phyloP scores from a whole-genome alignment of 2,329 filamentous ascomycete genomes.

The Nigrospora osmanthi region DNA sequence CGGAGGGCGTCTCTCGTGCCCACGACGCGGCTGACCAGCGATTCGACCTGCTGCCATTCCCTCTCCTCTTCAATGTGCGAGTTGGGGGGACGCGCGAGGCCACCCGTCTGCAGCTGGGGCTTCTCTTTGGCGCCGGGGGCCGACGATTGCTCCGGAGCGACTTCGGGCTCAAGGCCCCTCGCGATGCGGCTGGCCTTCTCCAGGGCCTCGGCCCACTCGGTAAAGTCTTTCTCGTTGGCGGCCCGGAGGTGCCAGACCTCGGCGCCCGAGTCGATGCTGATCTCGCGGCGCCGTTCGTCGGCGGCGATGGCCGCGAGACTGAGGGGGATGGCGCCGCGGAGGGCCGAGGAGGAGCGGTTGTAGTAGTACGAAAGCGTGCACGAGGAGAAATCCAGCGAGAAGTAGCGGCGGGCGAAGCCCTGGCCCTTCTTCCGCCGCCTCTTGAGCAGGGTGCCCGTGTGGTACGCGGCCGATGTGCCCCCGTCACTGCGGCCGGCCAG shows the following conservation, averaged over 20 bases:
- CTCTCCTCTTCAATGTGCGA: slow-evolving; percentile 54
- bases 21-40: slow-evolving; percentile 76
- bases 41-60: slow-evolving; percentile 84
- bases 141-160: slow-evolving; percentile 9
- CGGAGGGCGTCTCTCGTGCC: slow-evolving; percentile 85
- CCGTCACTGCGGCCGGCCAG: slow-evolving; percentile 45
- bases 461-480: slow-evolving; percentile 47
- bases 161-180: slow-evolving; percentile 38
- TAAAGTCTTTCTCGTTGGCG: slow-evolving; percentile 75
- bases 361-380: slow-evolving; percentile 96
- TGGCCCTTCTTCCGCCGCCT: slow-evolving; percentile 88
- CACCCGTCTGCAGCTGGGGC: slow-evolving; percentile 14
- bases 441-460: slow-evolving; percentile 82
- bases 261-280: slow-evolving; percentile 92
- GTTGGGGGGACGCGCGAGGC: slow-evolving; percentile 20
- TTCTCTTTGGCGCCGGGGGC: slow-evolving; percentile 6
- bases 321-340: slow-evolving; percentile 86
- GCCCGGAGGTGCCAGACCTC: slow-evolving; percentile 95
- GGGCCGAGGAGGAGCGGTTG: slow-evolving; percentile 83
- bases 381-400: slow-evolving; percentile 90
- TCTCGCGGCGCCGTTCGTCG: slow-evolving; percentile 81
- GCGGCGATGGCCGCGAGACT: slow-evolving; percentile 86
- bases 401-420: slow-evolving; percentile 87
- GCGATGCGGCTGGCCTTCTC: slow-evolving; percentile 70
- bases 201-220: slow-evolving; percentile 77